These are phyloP conservation scores for Umbilicus rupestris DNA, from an alignment of 164 flowering plant genomes.

Conservation along the genomic window DNA sequence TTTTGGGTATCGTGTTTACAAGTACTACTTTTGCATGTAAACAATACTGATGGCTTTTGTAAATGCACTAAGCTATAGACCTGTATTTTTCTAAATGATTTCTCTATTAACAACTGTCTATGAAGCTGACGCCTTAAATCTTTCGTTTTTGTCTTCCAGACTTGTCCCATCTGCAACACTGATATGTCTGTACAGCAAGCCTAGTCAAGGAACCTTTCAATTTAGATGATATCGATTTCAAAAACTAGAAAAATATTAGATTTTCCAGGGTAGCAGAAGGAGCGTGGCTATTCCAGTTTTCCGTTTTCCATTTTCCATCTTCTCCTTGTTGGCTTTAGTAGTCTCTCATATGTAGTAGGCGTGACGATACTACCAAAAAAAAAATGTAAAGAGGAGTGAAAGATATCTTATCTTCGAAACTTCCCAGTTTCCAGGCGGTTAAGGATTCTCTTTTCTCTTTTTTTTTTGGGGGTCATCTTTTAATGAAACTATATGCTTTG, in stretches of 20 bases:
- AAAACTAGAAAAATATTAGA: not conserved
- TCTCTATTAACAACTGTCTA: too few relatives aligned
- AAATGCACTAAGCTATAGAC: too few relatives aligned
- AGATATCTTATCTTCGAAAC: too few relatives aligned
- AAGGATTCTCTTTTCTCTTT: too few relatives aligned
- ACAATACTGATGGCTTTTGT: too few relatives aligned
- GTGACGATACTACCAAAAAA: not conserved
- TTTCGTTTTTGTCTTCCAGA: constrained; percentile 1
- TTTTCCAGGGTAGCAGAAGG: not conserved
- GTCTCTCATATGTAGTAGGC: not conserved
- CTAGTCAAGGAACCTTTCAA: constrained; percentile 3
- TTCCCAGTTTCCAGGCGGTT: too few relatives aligned
- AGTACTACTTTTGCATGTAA: too few relatives aligned
- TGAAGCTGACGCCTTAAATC: not conserved
- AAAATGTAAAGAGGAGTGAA: not conserved
- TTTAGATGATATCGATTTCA: not conserved
- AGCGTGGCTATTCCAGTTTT: not conserved
- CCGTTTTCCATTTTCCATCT: not conserved
- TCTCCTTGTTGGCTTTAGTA: not conserved
- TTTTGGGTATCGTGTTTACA: too few relatives aligned
- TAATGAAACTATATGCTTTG: too few relatives aligned
- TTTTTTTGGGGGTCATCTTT: too few relatives aligned
- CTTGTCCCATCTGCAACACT: constrained; percentile 4
- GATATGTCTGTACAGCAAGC: not conserved
- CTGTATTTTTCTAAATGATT: too few relatives aligned